Conservation (phyloP, 306 rosid genomes). For the Gastrolobium bilobum region DNA sequence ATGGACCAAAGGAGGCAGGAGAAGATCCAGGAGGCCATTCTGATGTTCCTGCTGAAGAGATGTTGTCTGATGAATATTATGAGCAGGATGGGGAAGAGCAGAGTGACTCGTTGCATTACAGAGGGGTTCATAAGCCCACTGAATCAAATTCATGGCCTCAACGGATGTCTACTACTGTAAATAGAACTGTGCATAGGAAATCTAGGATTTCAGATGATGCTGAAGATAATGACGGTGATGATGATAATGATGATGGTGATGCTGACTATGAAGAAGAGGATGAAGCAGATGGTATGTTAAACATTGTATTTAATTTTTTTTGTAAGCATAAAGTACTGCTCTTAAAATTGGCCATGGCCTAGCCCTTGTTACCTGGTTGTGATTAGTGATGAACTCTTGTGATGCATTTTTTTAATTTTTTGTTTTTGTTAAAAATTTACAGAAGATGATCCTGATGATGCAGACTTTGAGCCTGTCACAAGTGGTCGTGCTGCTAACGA, state of each 20-base stretch:
- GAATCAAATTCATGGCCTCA: slow-evolving; percentile 75
- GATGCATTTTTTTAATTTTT: slow-evolving; percentile 36
- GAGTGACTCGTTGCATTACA: slow-evolving; percentile 69
- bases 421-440: slow-evolving; percentile 47
- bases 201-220: slow-evolving; percentile 65
- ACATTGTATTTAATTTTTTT: slow-evolving; percentile 44
- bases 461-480: slow-evolving; percentile 85
- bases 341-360: slow-evolving; percentile 23
- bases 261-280: slow-evolving; percentile 97
- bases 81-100: slow-evolving; percentile 97
- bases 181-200: slow-evolving; percentile 60
- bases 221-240: slow-evolving; percentile 56
- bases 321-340: slow-evolving; percentile 32
- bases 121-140: slow-evolving; percentile 60
- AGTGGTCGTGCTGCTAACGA: slow-evolving; percentile 74
- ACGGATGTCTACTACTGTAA: slow-evolving; percentile 55
- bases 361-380: slow-evolving; percentile 15
- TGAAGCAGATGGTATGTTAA: slow-evolving; percentile 79
- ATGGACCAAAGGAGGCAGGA: slow-evolving; percentile 63
- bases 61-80: slow-evolving; percentile 98
- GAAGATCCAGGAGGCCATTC: slow-evolving; percentile 77
- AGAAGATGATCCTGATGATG: slow-evolving; percentile 99
- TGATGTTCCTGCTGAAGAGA: slow-evolving; percentile 93
- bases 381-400: slow-evolving; percentile 26
- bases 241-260: slow-evolving; percentile 66